Evolutionary conservation across 1,139 yeast species (phyloP), one percentile per base, ranked within the genome.

Genomic region (Pneumocystis murina): DNA sequence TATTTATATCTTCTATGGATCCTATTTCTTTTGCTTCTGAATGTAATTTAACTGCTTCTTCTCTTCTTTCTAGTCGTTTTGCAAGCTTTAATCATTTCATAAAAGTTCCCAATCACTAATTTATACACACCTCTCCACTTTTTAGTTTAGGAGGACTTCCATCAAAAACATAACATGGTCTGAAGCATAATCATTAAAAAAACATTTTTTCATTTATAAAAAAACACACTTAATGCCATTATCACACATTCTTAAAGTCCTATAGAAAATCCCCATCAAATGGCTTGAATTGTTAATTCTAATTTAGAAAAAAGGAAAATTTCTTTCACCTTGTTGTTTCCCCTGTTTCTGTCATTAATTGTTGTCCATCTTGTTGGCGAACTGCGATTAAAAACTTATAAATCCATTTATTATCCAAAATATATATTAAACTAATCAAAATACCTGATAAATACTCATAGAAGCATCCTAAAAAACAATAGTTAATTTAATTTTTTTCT

Each of bases 351-450:
- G 83, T 85, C 58, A 95, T 85, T 71, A 92, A 78, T 73, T 90
- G 96, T 68, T 85, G 91, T n/a, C 99, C 99, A 73, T 92, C 97
- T 64, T 86, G 88, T 71, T 91, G 97, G 72, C 99, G 82, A 16
- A 92, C 98, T 0, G 98, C 97, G 71, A 92, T 91, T 64, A 92
- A 78, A 72, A 90, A 92, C 75, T 92, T 97, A 73, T 92, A 92
- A 62, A 92, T 79, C 20, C 17, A 69, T 95, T 89, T 97, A 92
- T 92, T 14, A 97, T 85, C 75, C 81, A 84, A 68, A 74, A 36
- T 41, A 39, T 40, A 38, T 38, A 35, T 17, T 60, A 35, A 24
- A 16, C 10, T 24, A n/a, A 2, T 57, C 41, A 63, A 62, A 59
- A 63, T 43, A 66, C 55, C 59, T 66, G 68, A 48, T 64, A 66